A percentile compares a stretch with the other conserved stretches of the same genome.
Evolutionary conservation across 2,329 filamentous ascomycete genomes (phyloP).

Genomic region (Colletotrichum siamense): DNA sequence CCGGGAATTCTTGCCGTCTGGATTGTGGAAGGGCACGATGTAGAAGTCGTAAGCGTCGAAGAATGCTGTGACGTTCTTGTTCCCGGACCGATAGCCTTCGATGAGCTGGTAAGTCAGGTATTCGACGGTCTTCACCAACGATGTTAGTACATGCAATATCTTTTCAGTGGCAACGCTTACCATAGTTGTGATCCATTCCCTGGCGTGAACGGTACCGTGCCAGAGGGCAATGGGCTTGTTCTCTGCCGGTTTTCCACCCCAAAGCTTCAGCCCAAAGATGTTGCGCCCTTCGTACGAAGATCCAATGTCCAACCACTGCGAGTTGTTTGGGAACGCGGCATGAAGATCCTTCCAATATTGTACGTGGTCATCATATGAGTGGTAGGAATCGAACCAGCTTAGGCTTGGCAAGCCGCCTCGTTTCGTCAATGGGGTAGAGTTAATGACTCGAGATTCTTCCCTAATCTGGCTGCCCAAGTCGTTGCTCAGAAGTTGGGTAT

Average conservation of each 20-base stretch:
- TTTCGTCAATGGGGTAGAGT: constrained; percentile 15
- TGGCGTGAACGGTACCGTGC: constrained; percentile 57
- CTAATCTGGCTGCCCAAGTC: constrained; percentile 33
- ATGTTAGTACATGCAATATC: neutral
- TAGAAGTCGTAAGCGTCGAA: constrained; percentile 65
- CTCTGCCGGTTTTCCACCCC: constrained; percentile 43
- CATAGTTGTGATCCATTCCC: constrained; percentile 61
- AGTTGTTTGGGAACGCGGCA: constrained; percentile 47
- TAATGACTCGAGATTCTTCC: constrained; percentile 29
- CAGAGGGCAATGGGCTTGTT: constrained; percentile 52
- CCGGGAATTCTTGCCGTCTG: constrained; percentile 43
- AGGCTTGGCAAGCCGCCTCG: constrained; percentile 36
- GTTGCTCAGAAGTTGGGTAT: constrained; percentile 29
- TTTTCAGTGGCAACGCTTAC: constrained; percentile 39
- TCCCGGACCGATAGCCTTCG: constrained; percentile 41
- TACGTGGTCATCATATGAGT: constrained; percentile 57
- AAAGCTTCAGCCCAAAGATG: constrained; percentile 65
- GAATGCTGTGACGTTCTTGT: constrained; percentile 43
- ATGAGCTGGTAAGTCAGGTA: constrained; percentile 43
- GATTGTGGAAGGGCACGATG: constrained; percentile 59
- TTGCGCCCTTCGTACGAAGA: constrained; percentile 47
- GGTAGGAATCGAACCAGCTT: constrained; percentile 60
- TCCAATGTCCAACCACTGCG: constrained; percentile 50
- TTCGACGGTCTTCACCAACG: constrained; percentile 28
- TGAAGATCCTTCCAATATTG: constrained; percentile 52